Evolutionary conservation across 495 filamentous ascomycete species (phyloP).

Genomic region (Friedmanniomyces simplex): DNA sequence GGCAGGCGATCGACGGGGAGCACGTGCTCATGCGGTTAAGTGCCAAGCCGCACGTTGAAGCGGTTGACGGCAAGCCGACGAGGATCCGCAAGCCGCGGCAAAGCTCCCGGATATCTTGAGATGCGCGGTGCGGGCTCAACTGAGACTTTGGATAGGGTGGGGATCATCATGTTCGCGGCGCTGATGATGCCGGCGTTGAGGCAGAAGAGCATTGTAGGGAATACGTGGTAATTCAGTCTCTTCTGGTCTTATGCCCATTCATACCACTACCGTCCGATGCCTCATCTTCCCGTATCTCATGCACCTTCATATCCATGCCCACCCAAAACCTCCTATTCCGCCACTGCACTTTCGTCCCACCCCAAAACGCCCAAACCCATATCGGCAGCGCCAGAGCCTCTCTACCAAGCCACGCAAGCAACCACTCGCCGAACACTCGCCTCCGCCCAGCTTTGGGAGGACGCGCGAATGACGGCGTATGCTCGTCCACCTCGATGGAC

Average conservation of each 20-base stretch:
- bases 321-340: constrained; percentile 74
- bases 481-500: constrained; percentile 58
- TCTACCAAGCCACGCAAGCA: constrained; percentile 73
- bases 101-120: too few relatives aligned
- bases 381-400: constrained; percentile 77
- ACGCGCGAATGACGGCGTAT: constrained; percentile 63
- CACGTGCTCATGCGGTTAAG: too few relatives aligned
- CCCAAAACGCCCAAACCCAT: constrained; percentile 75
- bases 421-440: constrained; percentile 55
- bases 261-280: neutral
- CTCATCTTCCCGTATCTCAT: constrained; percentile 27
- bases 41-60: too few relatives aligned
- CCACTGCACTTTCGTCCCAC: constrained; percentile 79
- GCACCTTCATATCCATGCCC: constrained; percentile 71
- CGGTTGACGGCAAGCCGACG: too few relatives aligned
- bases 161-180: too few relatives aligned
- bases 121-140: too few relatives aligned
- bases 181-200: too few relatives aligned
- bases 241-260: neutral
- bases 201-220: too few relatives aligned
- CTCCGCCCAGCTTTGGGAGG: constrained; percentile 28
- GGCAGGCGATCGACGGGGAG: too few relatives aligned
- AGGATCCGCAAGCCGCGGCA: too few relatives aligned
- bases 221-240: too few relatives aligned
- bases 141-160: too few relatives aligned